Percentiles rank a stretch among this genome's conserved stretches.
phyloP scores from a whole-genome alignment of 352 stramenopile species.

The Pythium pyrilobum region DNA sequence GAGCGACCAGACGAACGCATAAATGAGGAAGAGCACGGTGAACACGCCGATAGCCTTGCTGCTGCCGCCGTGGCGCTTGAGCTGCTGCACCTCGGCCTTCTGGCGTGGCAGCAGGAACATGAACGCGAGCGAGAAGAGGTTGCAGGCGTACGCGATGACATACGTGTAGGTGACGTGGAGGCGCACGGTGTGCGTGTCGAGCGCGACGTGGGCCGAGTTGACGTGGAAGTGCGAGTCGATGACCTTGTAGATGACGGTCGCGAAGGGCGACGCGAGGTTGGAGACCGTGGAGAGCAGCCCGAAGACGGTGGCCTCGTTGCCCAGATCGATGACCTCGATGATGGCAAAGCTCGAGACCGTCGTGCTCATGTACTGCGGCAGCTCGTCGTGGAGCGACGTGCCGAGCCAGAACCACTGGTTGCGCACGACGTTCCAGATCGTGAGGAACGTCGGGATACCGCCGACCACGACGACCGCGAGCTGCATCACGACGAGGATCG shows the following conservation, averaged over 20 bases:
- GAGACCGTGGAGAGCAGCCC: slow-evolving; percentile 17
- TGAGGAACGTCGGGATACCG: slow-evolving; percentile 14
- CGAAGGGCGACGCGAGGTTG: slow-evolving; percentile 16
- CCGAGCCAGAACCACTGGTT: slow-evolving; percentile 19
- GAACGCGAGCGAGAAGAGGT: slow-evolving; percentile 18
- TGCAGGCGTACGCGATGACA: slow-evolving; percentile 16
- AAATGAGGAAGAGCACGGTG: slow-evolving; percentile 10
- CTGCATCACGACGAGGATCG: slow-evolving; percentile 7
- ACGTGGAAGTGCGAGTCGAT: slow-evolving; percentile 10
- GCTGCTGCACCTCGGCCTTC: slow-evolving; percentile 17
- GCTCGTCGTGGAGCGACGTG: slow-evolving; percentile 14
- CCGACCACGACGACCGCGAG: slow-evolving; percentile 16
- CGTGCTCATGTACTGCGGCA: slow-evolving; percentile 14
- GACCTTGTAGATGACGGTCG: slow-evolving; percentile 16
- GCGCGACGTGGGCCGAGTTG: not conserved
- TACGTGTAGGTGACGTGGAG: slow-evolving; percentile 17
- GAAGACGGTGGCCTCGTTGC: slow-evolving; percentile 23
- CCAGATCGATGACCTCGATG: slow-evolving; percentile 17
- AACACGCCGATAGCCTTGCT: slow-evolving; percentile 6
- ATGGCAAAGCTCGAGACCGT: slow-evolving; percentile 15
- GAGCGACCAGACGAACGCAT: slow-evolving; percentile 16
- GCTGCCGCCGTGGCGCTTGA: slow-evolving; percentile 17
- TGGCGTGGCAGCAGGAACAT: slow-evolving; percentile 19
- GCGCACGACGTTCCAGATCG: slow-evolving; percentile 18
- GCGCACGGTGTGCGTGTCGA: slow-evolving; percentile 11